These are phyloP conservation scores for Sugiyamaella castrensis DNA, from an alignment of 1,139 yeast species.

Conservation along the genomic window DNA sequence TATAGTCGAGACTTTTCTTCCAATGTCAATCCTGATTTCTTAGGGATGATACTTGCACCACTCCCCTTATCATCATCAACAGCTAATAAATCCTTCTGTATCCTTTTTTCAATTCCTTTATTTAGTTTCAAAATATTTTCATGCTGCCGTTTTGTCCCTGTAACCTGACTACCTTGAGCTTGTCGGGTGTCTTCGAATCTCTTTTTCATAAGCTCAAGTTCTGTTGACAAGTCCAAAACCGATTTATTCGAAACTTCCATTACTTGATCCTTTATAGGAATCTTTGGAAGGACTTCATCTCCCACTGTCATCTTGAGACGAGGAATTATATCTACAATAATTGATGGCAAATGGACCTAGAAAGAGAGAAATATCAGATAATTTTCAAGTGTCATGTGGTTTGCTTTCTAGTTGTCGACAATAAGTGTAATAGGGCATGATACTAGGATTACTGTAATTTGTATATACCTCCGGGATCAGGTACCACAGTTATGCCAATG, in stretches of 20 bases:
- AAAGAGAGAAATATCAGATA: no score
- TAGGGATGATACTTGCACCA: no score
- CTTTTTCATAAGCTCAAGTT: conserved; percentile 25
- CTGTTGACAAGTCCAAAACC: conserved; percentile 25
- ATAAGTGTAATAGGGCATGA: no score
- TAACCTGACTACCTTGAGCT: background rate
- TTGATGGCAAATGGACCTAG: no score
- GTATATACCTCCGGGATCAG: no score
- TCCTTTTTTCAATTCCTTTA: background rate
- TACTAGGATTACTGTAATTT: no score
- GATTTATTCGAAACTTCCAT: conserved; percentile 22
- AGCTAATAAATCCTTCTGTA: background rate
- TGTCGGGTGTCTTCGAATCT: conserved; percentile 6
- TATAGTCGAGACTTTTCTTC: conserved; percentile 26
- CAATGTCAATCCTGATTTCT: conserved; percentile 15
- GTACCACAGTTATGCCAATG: no score
- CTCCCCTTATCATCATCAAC: no score
- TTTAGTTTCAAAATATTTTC: background rate
- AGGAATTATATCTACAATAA: no score
- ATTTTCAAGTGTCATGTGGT: no score
- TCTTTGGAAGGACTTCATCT: conserved; percentile 11
- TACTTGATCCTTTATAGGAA: conserved; percentile 1
- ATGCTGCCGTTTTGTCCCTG: conserved; percentile 1
- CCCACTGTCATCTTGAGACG: conserved; percentile 8
- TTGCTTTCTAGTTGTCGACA: no score